Base-by-base conservation (phyloP, 129 eudicot species). In the Lactuca sativa region DNA sequence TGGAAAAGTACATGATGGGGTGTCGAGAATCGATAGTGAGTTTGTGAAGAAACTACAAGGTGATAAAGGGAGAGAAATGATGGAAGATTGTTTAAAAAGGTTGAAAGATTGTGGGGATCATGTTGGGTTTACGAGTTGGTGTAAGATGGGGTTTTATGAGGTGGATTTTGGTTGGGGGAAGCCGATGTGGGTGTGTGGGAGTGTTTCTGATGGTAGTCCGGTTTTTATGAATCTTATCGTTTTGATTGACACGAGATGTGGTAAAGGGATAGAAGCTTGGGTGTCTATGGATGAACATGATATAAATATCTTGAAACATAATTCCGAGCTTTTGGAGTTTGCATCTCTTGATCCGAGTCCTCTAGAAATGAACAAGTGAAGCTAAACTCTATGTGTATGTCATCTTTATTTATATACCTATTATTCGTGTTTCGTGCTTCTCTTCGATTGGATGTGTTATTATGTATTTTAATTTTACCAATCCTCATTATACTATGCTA, bases 111-210 rank as follows among this genome's bases (percentile, higher is more conserved):
- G 32, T 6, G 36, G 59, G 53, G 48, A 71, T 52, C 18, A n/a
- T 47, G 1, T 64, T 14, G 33, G 31, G 1, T 51, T 16, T 12
- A 75, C 52, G 14, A 81, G 85, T 33, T 70, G 74, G 85, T 81
- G 81, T 34, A 76, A 58, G 17, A 44, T 75, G 55, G 77, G 75
- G 9, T 61, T 72, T 25, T 65, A 67, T 38, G 82, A 77, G 3
- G 71, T 77, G 18, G 82, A 81, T 67, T 81, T 81, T 44, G 85
- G 85, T 40, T 71, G 73, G 70, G 85, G 85, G n/a, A 81, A 66
- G 63, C 85, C 85, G 18, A 32, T 57, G 2, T 82, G 82, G 86
- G 74, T 59, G 4, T 32, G 71, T 12, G 13, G 48, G 2, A 40
- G 17, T 21, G 62, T 62, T 17, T 8, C 40, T 62, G 25, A 30